Conservation (phyloP, 192 early-diverging fungal species). For the Mortierella claussenii region DNA sequence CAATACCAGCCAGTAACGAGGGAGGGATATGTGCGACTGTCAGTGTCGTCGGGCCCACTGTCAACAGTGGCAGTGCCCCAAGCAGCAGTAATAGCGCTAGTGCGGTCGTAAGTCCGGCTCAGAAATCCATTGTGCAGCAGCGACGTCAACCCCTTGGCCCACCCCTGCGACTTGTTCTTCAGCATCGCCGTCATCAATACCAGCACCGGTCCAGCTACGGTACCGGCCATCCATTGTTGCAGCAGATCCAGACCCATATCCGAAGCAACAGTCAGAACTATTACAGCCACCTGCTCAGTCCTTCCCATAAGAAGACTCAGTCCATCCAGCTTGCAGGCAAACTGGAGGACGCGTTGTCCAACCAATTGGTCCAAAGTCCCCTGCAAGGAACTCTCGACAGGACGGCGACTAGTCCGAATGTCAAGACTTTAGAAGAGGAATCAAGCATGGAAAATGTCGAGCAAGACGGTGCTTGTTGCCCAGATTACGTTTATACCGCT, state of each 20-base stretch:
- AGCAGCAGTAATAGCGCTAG: neutral
- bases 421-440: neutral
- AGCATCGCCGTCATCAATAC: constrained; percentile 8
- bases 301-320: constrained; percentile 21
- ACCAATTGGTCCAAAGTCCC: constrained; percentile 4
- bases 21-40: neutral
- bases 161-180: constrained; percentile 7
- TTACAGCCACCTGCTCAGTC: constrained; percentile 13
- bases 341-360: constrained; percentile 28
- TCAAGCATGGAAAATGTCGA: neutral
- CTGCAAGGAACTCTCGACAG: constrained; percentile 1
- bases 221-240: constrained; percentile 15
- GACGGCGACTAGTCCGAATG: neutral
- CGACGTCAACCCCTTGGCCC: constrained; percentile 1
- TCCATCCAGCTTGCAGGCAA: constrained; percentile 39
- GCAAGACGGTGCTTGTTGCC: constrained; percentile 10
- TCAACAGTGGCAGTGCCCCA: neutral
- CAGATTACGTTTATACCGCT: constrained; percentile 46
- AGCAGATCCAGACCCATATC: constrained; percentile 19
- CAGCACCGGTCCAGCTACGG: constrained; percentile 27
- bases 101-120: neutral
- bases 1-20: neutral
- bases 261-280: constrained; percentile 11
- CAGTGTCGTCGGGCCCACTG: neutral
- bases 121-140: constrained; percentile 15